Percentiles rank a stretch among this genome's conserved stretches.
Evolutionary conservation across 805 yeast species (phyloP).

Genomic region (Candida maesae): DNA sequence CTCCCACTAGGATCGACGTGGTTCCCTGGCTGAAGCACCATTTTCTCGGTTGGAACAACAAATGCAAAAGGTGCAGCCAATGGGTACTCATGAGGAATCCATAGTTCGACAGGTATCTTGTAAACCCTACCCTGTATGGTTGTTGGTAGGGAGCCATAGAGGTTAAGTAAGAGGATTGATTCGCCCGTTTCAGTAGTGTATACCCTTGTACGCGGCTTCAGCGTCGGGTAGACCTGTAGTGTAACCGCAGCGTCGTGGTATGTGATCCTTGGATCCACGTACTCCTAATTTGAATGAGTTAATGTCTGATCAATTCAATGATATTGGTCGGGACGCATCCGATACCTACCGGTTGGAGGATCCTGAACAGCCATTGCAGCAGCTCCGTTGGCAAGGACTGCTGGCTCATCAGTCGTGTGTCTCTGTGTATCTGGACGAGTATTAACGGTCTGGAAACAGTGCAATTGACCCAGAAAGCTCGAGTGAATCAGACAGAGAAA

Average conservation of each 20-base stretch:
- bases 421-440: no score
- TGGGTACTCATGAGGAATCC: constrained; percentile 79
- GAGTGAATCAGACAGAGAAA: no score
- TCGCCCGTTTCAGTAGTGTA: constrained; percentile 55
- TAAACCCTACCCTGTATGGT: constrained; percentile 28
- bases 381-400: constrained; percentile 27
- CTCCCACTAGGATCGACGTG: constrained; percentile 68
- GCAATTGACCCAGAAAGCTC: no score
- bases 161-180: constrained; percentile 54
- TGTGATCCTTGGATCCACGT: constrained; percentile 49
- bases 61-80: constrained; percentile 60
- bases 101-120: constrained; percentile 60
- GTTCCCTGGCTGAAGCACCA: constrained; percentile 54
- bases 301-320: neutral
- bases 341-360: constrained; percentile 43
- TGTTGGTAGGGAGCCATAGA: constrained; percentile 54
- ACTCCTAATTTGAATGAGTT: constrained; percentile 35
- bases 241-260: constrained; percentile 61
- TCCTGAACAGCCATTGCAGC: constrained; percentile 56
- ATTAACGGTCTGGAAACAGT: no score
- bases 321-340: neutral
- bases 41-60: constrained; percentile 49
- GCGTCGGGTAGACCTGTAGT: constrained; percentile 45
- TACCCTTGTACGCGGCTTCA: constrained; percentile 68
- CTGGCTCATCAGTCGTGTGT: no score